A percentile compares a stretch with the other conserved stretches of the same genome.
phyloP scores from a whole-genome alignment of 495 filamentous ascomycete genomes.

The Parachaetomium inaequale region DNA sequence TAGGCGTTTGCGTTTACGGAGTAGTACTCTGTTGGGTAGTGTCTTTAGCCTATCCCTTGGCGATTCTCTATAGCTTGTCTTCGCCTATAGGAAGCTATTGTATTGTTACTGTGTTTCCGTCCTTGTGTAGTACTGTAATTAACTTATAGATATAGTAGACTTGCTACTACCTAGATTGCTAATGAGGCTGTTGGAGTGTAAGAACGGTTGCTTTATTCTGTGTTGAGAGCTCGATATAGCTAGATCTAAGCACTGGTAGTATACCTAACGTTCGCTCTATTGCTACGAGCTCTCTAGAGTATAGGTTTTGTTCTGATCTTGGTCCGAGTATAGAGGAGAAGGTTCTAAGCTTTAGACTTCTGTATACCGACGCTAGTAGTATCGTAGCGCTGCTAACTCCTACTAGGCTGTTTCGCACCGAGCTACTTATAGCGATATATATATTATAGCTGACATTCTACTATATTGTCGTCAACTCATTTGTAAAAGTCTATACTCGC shows the following conservation, averaged over 20 bases:
- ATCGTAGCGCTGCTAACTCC: neutral
- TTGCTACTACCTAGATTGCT: neutral
- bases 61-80: neutral
- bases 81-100: neutral
- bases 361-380: neutral
- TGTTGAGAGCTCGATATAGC: neutral
- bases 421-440: neutral
- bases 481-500: neutral
- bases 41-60: neutral
- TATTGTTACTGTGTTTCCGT: neutral
- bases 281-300: neutral
- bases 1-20: neutral
- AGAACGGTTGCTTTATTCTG: conserved; percentile 1
- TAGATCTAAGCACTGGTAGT: neutral
- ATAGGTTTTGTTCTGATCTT: neutral
- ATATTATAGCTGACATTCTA: neutral
- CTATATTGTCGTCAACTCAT: neutral
- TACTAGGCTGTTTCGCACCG: neutral
- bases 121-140: neutral
- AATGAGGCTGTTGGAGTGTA: neutral
- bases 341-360: neutral
- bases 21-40: neutral
- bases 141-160: neutral
- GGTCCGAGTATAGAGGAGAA: neutral
- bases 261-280: neutral